phyloP scores from a whole-genome alignment of 768 basidiomycete species.

The Gymnopilus dilepis region DNA sequence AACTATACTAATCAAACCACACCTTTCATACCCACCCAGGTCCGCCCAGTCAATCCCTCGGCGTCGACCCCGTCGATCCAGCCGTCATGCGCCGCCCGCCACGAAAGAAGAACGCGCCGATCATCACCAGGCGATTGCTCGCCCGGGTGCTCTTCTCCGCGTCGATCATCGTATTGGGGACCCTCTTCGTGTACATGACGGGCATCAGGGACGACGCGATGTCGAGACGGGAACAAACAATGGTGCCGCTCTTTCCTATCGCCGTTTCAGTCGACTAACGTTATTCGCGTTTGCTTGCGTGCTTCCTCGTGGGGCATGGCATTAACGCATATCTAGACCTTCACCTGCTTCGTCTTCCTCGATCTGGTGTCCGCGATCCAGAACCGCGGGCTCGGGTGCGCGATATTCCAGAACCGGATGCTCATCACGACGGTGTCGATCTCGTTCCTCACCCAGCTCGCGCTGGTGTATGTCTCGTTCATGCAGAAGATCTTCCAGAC shows the following conservation, averaged over 20 bases:
- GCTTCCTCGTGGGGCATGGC: not conserved
- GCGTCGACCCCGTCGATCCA: slow-evolving; percentile 95
- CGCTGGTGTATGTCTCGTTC: slow-evolving; percentile 87
- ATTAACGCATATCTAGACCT: slow-evolving; percentile 66
- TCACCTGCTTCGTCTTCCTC: slow-evolving; percentile 96
- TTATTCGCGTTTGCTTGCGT: slow-evolving; percentile 64
- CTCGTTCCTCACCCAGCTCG: slow-evolving; percentile 85
- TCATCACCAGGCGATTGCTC: slow-evolving; percentile 77
- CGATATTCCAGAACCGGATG: slow-evolving; percentile 86
- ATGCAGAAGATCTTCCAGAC: slow-evolving; percentile 96
- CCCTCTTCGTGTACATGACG: slow-evolving; percentile 84
- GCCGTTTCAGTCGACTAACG: slow-evolving; percentile 54
- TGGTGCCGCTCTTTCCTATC: slow-evolving; percentile 50
- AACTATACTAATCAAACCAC: not conserved
- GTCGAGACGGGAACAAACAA: slow-evolving; percentile 91
- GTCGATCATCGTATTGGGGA: slow-evolving; percentile 87
- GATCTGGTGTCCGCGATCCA: slow-evolving; percentile 95
- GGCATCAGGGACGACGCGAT: slow-evolving; percentile 85
- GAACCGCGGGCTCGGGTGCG: slow-evolving; percentile 90
- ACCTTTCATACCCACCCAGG: slow-evolving; percentile 47
- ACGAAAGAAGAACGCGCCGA: slow-evolving; percentile 89
- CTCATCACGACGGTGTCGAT: slow-evolving; percentile 85
- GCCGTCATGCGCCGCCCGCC: slow-evolving; percentile 93
- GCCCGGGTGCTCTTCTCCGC: slow-evolving; percentile 92
- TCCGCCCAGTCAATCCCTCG: slow-evolving; percentile 93